Evolutionary conservation across 352 stramenopile genomes (phyloP).

Genomic region (Phytophthora vignae): DNA sequence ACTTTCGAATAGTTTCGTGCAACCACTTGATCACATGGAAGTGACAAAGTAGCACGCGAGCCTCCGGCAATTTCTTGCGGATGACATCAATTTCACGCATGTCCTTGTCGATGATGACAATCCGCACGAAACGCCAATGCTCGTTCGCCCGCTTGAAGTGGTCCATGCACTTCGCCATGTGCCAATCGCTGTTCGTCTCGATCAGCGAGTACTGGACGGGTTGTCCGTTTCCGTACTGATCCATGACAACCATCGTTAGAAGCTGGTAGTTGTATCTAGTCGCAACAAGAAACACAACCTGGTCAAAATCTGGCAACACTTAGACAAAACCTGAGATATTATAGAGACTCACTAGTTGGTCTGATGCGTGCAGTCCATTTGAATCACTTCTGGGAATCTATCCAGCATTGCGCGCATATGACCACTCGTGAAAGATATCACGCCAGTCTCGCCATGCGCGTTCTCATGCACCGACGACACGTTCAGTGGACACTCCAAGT

Average conservation of each 20-base stretch:
- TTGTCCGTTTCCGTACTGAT: constrained; percentile 9
- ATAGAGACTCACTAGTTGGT: constrained; percentile 13
- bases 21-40: too few relatives aligned
- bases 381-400: constrained; percentile 10
- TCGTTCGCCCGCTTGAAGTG: constrained; percentile 22
- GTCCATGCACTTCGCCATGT: constrained; percentile 10
- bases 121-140: constrained; percentile 15
- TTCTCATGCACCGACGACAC: constrained; percentile 15
- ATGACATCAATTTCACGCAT: too few relatives aligned
- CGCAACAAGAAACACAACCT: not conserved
- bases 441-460: constrained; percentile 12
- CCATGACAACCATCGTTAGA: constrained; percentile 8
- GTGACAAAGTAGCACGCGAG: too few relatives aligned
- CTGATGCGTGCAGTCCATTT: not conserved
- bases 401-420: constrained; percentile 11
- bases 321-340: too few relatives aligned
- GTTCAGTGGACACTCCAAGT: not conserved
- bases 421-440: constrained; percentile 11
- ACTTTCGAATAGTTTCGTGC: too few relatives aligned
- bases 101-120: too few relatives aligned
- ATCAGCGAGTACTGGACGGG: constrained; percentile 18
- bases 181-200: constrained; percentile 9
- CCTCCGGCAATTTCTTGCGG: too few relatives aligned
- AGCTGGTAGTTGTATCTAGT: constrained; percentile 25
- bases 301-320: not conserved